These are phyloP conservation scores for Rhamnella rubrinervis DNA, from an alignment of 331 rosid species.

Conservation along the genomic window DNA sequence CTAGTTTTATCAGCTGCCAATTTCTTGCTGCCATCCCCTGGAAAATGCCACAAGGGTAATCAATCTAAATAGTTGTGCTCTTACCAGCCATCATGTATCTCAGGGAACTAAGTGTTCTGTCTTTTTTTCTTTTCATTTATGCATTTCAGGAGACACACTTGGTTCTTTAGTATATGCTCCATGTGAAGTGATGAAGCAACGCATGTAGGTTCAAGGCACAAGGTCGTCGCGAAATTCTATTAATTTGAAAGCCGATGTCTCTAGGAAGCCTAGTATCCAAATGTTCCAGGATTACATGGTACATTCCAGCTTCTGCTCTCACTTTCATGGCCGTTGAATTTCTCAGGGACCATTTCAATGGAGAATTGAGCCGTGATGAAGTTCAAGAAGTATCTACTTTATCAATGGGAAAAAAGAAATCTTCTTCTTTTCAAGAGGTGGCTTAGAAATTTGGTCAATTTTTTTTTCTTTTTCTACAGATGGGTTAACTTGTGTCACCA, in stretches of 20 bases:
- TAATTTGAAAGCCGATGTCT: constrained; percentile 41
- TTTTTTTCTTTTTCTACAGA: too few relatives aligned
- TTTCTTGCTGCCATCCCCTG: background rate
- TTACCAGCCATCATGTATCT: constrained; percentile 22
- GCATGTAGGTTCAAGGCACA: constrained; percentile 95
- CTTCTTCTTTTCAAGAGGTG: constrained; percentile 21
- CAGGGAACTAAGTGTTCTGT: constrained; percentile 22
- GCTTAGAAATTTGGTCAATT: constrained; percentile 11
- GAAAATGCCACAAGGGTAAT: background rate
- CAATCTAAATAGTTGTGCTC: background rate
- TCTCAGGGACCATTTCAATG: constrained; percentile 68
- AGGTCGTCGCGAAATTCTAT: constrained; percentile 61
- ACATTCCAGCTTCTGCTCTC: constrained; percentile 90
- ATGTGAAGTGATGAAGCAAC: constrained; percentile 88
- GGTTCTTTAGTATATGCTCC: constrained; percentile 95
- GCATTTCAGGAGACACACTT: constrained; percentile 79
- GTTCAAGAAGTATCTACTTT: constrained; percentile 42
- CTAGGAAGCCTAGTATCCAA: constrained; percentile 49
- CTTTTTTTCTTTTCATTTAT: constrained; percentile 22
- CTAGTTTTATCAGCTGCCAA: background rate
- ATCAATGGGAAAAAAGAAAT: constrained; percentile 39
- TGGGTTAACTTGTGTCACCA: too few relatives aligned
- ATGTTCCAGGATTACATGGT: constrained; percentile 86
- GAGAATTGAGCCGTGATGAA: constrained; percentile 24
- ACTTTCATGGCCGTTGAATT: constrained; percentile 91